Base-by-base conservation (phyloP, 352 stramenopile genomes). In the Phytopythium ostracodes region DNA sequence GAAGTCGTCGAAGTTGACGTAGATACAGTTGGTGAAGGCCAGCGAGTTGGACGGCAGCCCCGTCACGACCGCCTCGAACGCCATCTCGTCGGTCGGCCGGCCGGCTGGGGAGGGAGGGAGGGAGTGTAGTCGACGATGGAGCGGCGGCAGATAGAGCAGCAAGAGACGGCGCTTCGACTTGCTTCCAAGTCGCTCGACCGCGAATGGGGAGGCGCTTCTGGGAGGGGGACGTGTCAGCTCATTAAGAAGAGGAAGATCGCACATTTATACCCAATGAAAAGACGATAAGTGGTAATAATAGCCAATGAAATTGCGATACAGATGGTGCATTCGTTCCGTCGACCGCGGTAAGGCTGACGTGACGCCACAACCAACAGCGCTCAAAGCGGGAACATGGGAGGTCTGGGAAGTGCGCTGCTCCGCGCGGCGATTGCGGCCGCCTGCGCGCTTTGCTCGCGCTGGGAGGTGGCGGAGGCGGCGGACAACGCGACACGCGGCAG, bases 1-100 rank as follows among this genome's bases (percentile, higher is more conserved):
- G 64, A 94, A 93, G 63, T 92, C 84, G 24, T 93, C 79, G 44
- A 77, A 56, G 65, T 88, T 74, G 35, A 92, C 71, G 57, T 94
- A 95, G 18, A 95, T 68, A 67, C 81, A 79, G 75, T 95, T 95
- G 57, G 82, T 92, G 70, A 89, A 92, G 57, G 82, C 86, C 18
- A 90, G 74, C 40, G 84, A 88, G 64, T 95, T 92, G 70, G 68
- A 77, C 29, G 86, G 82, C 18, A 95, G 75, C 1, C 74, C 74
- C 59, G 83, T 77, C n/a, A 91, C 82, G 4, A 75, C 64, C 33
- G 67, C 75, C 62, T 88, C 79, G 64, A 91, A 67, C 63, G 75
- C 56, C 81, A 91, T 91, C 29, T 7, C 22, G 20, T 69, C 36
- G 20, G 35, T 31, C 8, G 6, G 33, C 14, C 33, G 33, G 33